Evolutionary conservation across 495 filamentous ascomycete species (phyloP), one percentile per base, ranked within the genome.

Genomic region (Tetracladium marchalianum): DNA sequence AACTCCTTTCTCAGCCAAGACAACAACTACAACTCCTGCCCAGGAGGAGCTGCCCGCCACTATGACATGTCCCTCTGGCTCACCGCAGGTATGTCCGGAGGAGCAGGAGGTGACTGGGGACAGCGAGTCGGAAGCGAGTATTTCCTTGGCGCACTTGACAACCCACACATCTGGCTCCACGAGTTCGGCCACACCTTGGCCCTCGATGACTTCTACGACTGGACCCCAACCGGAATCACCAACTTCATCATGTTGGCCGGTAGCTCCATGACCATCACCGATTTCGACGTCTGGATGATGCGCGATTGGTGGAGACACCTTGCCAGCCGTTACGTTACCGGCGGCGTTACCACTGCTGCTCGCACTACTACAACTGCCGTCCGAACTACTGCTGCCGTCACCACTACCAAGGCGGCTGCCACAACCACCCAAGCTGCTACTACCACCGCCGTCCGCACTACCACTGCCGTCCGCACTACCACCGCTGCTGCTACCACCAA

Each of bases 231-330:
- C 1, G 50, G 46, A 19, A 33, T 47, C 11, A 41, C 50, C 4
- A 49, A 49, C 36, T 52, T 52, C 16, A 49, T 52, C 31, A 52
- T 52, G 50, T 16, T 33, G 11, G 46, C 45, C 13, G 50, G 50
- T 13, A 31, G 44, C 11, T 43, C 50, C 11, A 15, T 34, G 11
- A 40, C 41, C 1, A 35, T 52, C 12, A 52, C 50, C 13, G 50
- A 52, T 41, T 52, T 52, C 31, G 50, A 52, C 17, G 40, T 44
- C 22, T 52, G 50, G 50, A 52, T 52, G 50, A 24, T 52, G 32
- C 22, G 50, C 15, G 41, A 52, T 16, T 52, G 46, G 46, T 52
- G 50, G 50, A 16, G 40, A 16, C 17, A 42, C 40, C 16, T 42
- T 12, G 16, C 31, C 22, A 36, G 31, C 19, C 43, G 31, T 24